Conservation (phyloP, 1,139 yeast genomes). For the Kodamaea plutei region DNA sequence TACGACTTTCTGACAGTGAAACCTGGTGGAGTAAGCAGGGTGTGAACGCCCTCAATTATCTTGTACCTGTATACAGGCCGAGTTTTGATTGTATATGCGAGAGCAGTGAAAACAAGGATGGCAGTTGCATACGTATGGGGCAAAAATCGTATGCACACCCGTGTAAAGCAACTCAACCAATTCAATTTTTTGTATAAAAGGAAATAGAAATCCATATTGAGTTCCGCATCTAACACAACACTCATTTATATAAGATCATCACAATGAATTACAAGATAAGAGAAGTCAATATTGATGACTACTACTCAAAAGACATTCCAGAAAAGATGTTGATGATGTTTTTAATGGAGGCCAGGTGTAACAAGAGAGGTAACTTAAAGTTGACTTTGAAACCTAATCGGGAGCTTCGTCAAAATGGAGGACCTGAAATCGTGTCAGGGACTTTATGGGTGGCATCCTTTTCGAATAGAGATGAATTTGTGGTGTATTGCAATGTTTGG, state of each 20-base stretch:
- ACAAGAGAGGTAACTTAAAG: slow-evolving; percentile 8
- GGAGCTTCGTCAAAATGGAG: slow-evolving; percentile 7
- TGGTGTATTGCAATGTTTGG: slow-evolving; percentile 9
- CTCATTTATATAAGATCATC: too few species aligned
- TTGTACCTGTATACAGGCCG: background rate
- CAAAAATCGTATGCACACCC: background rate
- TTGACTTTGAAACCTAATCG: slow-evolving; percentile 9
- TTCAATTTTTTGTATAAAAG: too few species aligned
- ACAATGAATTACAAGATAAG: slow-evolving; percentile 9
- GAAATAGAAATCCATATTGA: slow-evolving; percentile 3
- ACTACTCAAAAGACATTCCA: slow-evolving; percentile 9
- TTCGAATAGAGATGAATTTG: slow-evolving; percentile 8
- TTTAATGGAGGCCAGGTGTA: slow-evolving; percentile 8
- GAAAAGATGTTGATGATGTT: slow-evolving; percentile 9
- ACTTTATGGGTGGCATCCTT: slow-evolving; percentile 9
- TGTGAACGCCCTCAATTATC: too few species aligned
- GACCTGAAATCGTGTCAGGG: slow-evolving; percentile 9
- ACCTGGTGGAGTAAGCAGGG: too few species aligned
- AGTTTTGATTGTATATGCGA: background rate
- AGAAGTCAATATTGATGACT: slow-evolving; percentile 10
- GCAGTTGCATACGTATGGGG: background rate
- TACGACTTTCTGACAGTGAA: too few species aligned
- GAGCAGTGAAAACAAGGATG: background rate
- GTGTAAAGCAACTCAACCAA: background rate
- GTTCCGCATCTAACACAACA: too few species aligned